A percentile compares a stretch with the other conserved stretches of the same genome.
Conservation (phyloP, 73 alveolate genomes). For the Paraurostyla sp. region DNA sequence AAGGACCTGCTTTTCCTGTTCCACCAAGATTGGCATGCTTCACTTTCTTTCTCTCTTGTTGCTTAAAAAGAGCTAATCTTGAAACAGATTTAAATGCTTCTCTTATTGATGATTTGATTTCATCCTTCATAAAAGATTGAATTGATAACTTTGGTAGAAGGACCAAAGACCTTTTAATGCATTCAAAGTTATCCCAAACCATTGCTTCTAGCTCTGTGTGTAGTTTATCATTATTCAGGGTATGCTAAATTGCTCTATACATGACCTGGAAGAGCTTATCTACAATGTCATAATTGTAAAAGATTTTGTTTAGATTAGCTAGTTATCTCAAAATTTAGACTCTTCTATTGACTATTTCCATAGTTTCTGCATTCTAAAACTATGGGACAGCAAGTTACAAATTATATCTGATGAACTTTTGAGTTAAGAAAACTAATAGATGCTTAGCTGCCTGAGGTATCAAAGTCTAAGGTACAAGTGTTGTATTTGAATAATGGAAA, state of each 20-base stretch:
- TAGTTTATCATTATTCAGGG: background rate
- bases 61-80: background rate
- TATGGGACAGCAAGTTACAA: background rate
- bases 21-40: background rate
- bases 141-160: conserved; percentile 29
- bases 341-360: background rate
- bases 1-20: background rate
- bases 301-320: background rate
- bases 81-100: background rate
- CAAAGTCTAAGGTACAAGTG: conserved; percentile 26
- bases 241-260: conserved; percentile 17
- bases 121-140: conserved; percentile 17
- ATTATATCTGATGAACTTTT: conserved; percentile 26
- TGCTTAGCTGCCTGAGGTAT: background rate
- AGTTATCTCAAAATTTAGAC: background rate
- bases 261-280: conserved; percentile 41
- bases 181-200: conserved; percentile 46
- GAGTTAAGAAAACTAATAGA: background rate
- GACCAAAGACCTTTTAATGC: conserved; percentile 32
- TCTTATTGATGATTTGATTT: background rate
- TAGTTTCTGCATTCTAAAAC: background rate
- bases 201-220: background rate
- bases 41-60: background rate
- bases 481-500: conserved; percentile 51
- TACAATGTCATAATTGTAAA: conserved; percentile 31